Evolutionary conservation across 345 rosid species (phyloP).

Genomic region (Arabis alpina): DNA sequence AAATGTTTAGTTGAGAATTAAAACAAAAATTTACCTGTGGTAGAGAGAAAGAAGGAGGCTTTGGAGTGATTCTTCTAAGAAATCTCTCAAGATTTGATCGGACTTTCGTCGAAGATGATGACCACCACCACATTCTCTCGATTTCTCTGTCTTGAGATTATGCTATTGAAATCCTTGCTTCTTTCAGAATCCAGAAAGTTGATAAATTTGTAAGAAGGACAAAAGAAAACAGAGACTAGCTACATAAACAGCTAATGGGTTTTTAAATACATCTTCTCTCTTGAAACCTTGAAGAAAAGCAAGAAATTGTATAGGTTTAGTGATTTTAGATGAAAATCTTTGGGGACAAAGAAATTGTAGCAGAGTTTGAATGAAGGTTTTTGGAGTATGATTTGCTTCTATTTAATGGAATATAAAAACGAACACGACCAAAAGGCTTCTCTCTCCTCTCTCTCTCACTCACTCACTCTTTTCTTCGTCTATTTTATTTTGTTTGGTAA

Average conservation of each 20-base stretch:
- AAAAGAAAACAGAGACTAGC: not conserved
- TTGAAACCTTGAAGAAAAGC: not conserved
- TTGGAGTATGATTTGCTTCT: constrained; percentile 25
- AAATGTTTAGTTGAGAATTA: not conserved
- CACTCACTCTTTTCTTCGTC: constrained; percentile 21
- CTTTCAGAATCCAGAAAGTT: no score
- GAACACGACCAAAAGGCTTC: constrained; percentile 25
- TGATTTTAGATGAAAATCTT: not conserved
- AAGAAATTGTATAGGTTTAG: not conserved
- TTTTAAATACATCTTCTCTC: not conserved
- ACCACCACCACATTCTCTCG: constrained; percentile 34
- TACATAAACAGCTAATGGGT: not conserved
- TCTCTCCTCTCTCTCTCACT: constrained; percentile 22
- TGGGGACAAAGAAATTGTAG: not conserved
- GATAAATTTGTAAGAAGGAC: not conserved
- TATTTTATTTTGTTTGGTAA: constrained; percentile 7
- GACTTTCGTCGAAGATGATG: constrained; percentile 28
- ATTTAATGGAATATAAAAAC: constrained; percentile 18
- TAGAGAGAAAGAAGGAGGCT: constrained; percentile 50
- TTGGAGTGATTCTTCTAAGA: constrained; percentile 57
- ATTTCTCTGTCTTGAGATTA: not conserved
- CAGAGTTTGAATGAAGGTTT: constrained; percentile 9
- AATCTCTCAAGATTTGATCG: constrained; percentile 52
- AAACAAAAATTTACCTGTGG: constrained; percentile 46
- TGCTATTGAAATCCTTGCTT: not conserved